Evolutionary conservation across 805 yeast genomes (phyloP), one percentile per base, ranked within the genome.

Genomic region (Candida maesae): DNA sequence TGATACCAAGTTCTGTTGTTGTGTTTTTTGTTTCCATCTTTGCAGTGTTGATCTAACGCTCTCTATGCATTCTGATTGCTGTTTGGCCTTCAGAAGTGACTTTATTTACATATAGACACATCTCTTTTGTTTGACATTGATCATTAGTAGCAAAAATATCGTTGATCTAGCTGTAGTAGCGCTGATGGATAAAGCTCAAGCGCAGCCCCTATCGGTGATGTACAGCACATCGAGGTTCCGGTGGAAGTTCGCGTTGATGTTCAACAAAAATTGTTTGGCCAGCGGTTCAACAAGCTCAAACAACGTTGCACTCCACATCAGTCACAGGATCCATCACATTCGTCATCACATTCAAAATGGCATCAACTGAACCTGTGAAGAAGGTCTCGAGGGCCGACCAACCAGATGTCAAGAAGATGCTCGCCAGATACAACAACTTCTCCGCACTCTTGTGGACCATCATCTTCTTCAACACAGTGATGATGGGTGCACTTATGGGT

Each of bases 381-480:
- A 15, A 14, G 18, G 11, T 28, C 15, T n/a, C 31, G 6, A 41
- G 49, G 33, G 44, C 45, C 14, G 51, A 47, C 36, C 28, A 39
- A 25, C 47, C 48, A 1, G 29, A 33, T 11, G 38, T 40, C 35
- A 48, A 48, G 42, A 49, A 50, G 21, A 43, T 44, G 35, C 50
- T 79, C 37, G 63, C 71, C 3, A 51, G 65, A 9, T 80, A 78
- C 62, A 80, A 80, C 61, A 64, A 72, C 30, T 40, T 71, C 16
- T 74, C 82, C 23, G 80, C 78, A 0, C 52, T 67, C 12, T 61
- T 76, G 18, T 80, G 86, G 86, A 64, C 61, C 3, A 64, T 69
- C 10, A 71, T 80, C 8, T 60, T 80, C 12, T 58, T 63, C 40
- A 67, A 73, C 30, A 70, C 78, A 5, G 39, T 68, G 6, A 43